Base-by-base conservation (phyloP, 441 rosid genomes). In the Populus hybrid region DNA sequence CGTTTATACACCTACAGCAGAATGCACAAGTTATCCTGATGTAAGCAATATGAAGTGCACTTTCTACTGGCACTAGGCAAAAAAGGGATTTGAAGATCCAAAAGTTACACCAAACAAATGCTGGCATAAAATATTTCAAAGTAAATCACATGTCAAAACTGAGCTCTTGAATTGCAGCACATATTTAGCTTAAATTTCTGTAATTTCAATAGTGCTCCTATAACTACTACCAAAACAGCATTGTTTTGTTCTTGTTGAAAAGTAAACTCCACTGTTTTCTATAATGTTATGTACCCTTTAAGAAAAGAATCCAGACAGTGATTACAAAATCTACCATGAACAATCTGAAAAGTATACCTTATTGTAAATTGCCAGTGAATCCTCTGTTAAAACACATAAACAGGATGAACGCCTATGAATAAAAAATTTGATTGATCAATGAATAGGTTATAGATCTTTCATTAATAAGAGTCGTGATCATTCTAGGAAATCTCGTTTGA, bases 1-100 rank as follows among this genome's bases (percentile, higher is more conserved):
- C 97, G 97, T 80, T 91, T 92, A 79, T 94, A 86, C 70, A 95
- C 95, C 99, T 95, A 85, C 72, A 32, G 9, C 28, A 61, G 35
- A 76, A 72, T 65, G 71, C 8, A 28, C 23, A 69, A 69, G 59
- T 21, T 73, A 64, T 4, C 75, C 57, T 23, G 26, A 53, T 72
- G 38, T 11, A 68, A 21, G 59, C 19, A 9, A 38, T 68, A 71
- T 6, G 28, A 57, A 19, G 24, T 50, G 63, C 30, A 24, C 26
- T 30, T 28, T 19, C n/a, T 12, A 28, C 21, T 28, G 69, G 19
- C 9, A 38, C 35, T 19, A 72, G 14, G 24, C 50, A 65, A 26
- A 46, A 69, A 42, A 69, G 36, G 64, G 21, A 21, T 26, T 68
- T 65, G 64, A 69, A 53, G 75, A 23, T 28, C 67, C 68, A 30